Conservation (phyloP, 345 rosid species). For the Salix udensis region DNA sequence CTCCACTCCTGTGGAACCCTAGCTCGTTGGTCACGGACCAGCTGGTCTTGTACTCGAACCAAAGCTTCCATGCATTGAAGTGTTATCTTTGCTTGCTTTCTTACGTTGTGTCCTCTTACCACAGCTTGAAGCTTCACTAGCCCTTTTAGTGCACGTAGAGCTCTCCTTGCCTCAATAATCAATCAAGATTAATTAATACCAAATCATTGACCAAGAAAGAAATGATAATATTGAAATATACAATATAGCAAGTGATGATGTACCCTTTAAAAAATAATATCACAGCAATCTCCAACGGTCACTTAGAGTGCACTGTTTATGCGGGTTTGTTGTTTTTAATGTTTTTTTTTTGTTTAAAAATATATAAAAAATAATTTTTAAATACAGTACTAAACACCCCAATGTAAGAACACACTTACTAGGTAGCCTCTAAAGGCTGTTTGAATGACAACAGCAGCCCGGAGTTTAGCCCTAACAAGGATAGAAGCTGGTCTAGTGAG, state of each 20-base stretch:
- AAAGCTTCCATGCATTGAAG: constrained; percentile 29
- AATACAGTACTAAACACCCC: too few relatives aligned
- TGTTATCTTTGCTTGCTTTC: constrained; percentile 24
- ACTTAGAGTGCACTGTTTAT: too few relatives aligned
- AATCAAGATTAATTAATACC: not conserved
- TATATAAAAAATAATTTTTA: too few relatives aligned
- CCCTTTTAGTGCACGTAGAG: constrained; percentile 27
- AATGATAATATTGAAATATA: not conserved
- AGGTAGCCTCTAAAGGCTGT: constrained; percentile 31
- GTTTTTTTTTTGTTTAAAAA: too few relatives aligned
- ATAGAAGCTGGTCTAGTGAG: constrained; percentile 11
- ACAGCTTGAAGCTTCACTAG: constrained; percentile 33
- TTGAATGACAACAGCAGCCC: constrained; percentile 27
- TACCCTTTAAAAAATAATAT: too few relatives aligned
- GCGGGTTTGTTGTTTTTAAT: too few relatives aligned
- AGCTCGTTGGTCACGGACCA: constrained; percentile 18
- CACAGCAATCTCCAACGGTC: too few relatives aligned
- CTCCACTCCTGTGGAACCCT: constrained; percentile 22
- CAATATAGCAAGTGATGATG: not conserved
- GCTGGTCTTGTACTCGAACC: constrained; percentile 24
- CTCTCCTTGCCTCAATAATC: constrained; percentile 22
- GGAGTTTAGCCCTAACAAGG: not conserved
- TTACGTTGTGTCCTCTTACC: constrained; percentile 27
- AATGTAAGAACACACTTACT: constrained; percentile 1
- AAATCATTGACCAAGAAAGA: not conserved